A percentile compares a stretch with the other conserved stretches of the same genome.
Evolutionary conservation across 176 grass and related monocot species (phyloP).

Genomic region (Oryza rufipogon): DNA sequence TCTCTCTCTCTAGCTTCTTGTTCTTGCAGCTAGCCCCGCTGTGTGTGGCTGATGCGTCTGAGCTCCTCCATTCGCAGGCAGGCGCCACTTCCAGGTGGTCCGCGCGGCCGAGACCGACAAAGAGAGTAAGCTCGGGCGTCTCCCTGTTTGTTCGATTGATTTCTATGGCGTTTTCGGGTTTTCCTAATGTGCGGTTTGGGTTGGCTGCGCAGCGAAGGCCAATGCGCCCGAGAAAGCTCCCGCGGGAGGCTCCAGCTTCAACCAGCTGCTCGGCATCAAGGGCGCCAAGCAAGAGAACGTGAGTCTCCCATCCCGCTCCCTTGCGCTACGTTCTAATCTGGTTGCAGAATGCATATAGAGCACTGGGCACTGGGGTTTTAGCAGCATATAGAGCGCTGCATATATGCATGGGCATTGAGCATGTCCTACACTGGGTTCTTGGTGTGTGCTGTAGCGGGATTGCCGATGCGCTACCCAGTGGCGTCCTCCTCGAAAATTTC

Average conservation of each 20-base stretch:
- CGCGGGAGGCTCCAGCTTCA: slow-evolving; percentile 77
- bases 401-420: background rate
- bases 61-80: slow-evolving; percentile 48
- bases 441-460: background rate
- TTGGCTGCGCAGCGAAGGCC: slow-evolving; percentile 54
- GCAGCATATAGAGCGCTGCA: background rate
- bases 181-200: slow-evolving; percentile 12
- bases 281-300: slow-evolving; percentile 81
- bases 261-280: slow-evolving; percentile 98
- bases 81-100: slow-evolving; percentile 48
- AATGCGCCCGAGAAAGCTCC: slow-evolving; percentile 61
- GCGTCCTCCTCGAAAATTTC: background rate
- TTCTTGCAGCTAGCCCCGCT: background rate
- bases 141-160: background rate
- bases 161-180: background rate
- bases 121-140: slow-evolving; percentile 44
- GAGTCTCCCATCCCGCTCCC: slow-evolving; percentile 36
- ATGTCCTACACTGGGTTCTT: background rate
- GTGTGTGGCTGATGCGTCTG: slow-evolving; percentile 15
- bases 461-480: background rate
- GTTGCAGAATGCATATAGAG: background rate
- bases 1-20: background rate
- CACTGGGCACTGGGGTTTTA: background rate
- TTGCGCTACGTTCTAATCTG: background rate
- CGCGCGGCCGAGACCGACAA: slow-evolving; percentile 61